Evolutionary conservation across 345 rosid species (phyloP).

Genomic region (Sonneratia alba): DNA sequence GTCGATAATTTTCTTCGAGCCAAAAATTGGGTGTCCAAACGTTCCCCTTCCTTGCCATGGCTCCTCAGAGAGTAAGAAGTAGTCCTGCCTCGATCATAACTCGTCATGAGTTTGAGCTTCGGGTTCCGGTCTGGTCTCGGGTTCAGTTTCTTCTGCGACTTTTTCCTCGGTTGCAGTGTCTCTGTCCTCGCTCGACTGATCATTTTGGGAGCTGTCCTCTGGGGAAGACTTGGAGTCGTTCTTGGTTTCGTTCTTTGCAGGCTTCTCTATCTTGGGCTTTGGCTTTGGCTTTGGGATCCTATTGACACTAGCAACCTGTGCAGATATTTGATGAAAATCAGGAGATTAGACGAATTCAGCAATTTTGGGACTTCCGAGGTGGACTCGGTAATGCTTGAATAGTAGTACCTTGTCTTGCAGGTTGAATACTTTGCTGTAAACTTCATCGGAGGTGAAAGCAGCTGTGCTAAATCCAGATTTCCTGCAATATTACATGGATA

Average conservation of each 20-base stretch:
- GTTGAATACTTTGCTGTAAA: slow-evolving; percentile 39
- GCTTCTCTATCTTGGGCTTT: slow-evolving; percentile 77
- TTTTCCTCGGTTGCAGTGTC: slow-evolving; percentile 7
- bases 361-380: neutral
- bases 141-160: neutral
- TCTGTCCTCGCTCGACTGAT: slow-evolving; percentile 13
- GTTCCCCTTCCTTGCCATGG: neutral
- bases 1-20: neutral
- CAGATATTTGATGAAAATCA: neutral
- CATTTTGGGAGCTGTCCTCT: slow-evolving; percentile 18
- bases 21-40: neutral
- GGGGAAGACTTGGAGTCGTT: slow-evolving; percentile 26
- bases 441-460: slow-evolving; percentile 72
- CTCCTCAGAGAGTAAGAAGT: neutral
- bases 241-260: slow-evolving; percentile 48
- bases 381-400: neutral
- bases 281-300: slow-evolving; percentile 95
- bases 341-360: neutral
- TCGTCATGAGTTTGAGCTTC: slow-evolving; percentile 8
- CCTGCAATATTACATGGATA: slow-evolving; percentile 22
- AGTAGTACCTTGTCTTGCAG: slow-evolving; percentile 75
- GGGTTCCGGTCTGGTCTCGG: neutral
- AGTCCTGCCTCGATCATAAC: neutral
- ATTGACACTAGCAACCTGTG: slow-evolving; percentile 50
- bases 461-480: slow-evolving; percentile 46